These are phyloP conservation scores for Candida silvatica DNA, from an alignment of 805 yeast genomes.

Conservation along the genomic window DNA sequence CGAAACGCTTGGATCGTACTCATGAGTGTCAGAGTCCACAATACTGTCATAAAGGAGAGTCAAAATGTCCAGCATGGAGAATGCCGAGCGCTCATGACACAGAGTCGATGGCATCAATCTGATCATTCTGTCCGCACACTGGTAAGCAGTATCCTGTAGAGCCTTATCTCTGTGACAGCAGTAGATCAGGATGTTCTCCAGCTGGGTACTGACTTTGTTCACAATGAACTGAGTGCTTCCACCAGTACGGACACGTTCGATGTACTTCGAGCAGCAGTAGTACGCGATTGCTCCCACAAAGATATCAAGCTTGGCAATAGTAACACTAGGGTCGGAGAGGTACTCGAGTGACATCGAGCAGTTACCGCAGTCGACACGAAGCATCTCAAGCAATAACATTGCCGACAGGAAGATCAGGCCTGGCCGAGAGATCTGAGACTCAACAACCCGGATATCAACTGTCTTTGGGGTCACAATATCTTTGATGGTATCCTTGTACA, in stretches of 20 bases:
- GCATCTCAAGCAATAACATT: constrained; percentile 64
- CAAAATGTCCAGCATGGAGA: constrained; percentile 72
- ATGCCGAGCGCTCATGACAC: constrained; percentile 66
- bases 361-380: constrained; percentile 73
- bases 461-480: constrained; percentile 41
- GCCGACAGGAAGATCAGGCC: constrained; percentile 86
- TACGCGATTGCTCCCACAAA: constrained; percentile 59
- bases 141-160: constrained; percentile 73
- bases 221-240: constrained; percentile 49
- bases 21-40: constrained; percentile 74
- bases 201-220: constrained; percentile 53
- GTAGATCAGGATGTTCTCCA: constrained; percentile 55
- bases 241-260: constrained; percentile 41
- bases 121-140: constrained; percentile 64
- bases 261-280: constrained; percentile 48
- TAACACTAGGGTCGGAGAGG: constrained; percentile 79
- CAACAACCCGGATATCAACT: constrained; percentile 31
- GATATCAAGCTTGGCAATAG: constrained; percentile 57
- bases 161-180: constrained; percentile 74
- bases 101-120: constrained; percentile 65
- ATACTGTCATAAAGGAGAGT: constrained; percentile 71
- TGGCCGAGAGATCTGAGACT: constrained; percentile 52
- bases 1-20: constrained; percentile 74
- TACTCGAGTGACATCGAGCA: constrained; percentile 72
- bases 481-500: constrained; percentile 57